Evolutionary conservation across 2,329 filamentous ascomycete genomes (phyloP).

Genomic region (Pseudophaeomoniella oleicola): DNA sequence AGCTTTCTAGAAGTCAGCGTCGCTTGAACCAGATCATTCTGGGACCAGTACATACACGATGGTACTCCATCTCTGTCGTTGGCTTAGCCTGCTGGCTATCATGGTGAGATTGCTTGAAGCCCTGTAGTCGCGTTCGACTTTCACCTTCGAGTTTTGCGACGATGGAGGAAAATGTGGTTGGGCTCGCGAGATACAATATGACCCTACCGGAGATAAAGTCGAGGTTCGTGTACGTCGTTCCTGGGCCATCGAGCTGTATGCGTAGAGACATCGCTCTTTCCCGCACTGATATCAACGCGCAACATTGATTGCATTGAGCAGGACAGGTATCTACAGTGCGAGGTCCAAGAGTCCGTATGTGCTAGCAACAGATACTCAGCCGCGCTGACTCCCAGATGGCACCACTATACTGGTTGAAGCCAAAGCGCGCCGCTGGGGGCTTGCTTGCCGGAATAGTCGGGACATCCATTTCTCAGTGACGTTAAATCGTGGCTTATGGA

Average conservation of each 20-base stretch:
- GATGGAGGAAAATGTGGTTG: slow-evolving; percentile 29
- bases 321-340: too few relatives aligned
- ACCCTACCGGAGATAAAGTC: slow-evolving; percentile 31
- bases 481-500: too few relatives aligned
- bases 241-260: slow-evolving; percentile 27
- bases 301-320: too few relatives aligned
- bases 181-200: slow-evolving; percentile 23
- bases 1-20: slow-evolving; percentile 18
- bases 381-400: too few relatives aligned
- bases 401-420: too few relatives aligned
- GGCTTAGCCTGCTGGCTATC: slow-evolving; percentile 17
- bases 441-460: too few relatives aligned
- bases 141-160: slow-evolving; percentile 35
- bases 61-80: slow-evolving; percentile 32
- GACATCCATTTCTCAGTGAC: too few relatives aligned
- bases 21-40: not conserved
- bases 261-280: slow-evolving; percentile 28
- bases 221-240: slow-evolving; percentile 32
- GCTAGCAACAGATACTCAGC: too few relatives aligned
- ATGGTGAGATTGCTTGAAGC: slow-evolving; percentile 13
- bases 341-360: too few relatives aligned
- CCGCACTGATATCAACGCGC: too few relatives aligned
- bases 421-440: too few relatives aligned
- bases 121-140: slow-evolving; percentile 29
- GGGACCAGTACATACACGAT: slow-evolving; percentile 26